Evolutionary conservation across 768 basidiomycete genomes (phyloP).

Genomic region (Stropharia rugosoannulata): DNA sequence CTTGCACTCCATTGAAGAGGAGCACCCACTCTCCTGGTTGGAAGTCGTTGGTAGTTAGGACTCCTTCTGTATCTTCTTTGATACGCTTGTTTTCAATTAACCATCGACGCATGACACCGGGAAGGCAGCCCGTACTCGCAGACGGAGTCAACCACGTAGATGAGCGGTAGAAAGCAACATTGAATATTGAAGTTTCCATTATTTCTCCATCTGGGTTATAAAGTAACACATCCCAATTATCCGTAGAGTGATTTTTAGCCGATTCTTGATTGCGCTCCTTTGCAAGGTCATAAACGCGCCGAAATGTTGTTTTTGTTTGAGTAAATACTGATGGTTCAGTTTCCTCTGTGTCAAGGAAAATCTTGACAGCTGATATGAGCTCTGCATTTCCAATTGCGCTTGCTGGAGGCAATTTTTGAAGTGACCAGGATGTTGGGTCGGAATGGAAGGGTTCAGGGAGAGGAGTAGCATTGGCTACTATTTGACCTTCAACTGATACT

Average conservation of each 20-base stretch:
- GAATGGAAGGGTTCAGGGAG: constrained; percentile 25
- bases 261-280: constrained; percentile 52
- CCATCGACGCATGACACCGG: constrained; percentile 70
- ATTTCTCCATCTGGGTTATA: constrained; percentile 49
- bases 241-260: constrained; percentile 22
- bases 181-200: constrained; percentile 71
- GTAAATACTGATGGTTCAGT: constrained; percentile 60
- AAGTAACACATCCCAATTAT: constrained; percentile 59
- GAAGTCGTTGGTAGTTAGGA: constrained; percentile 42
- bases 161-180: constrained; percentile 64
- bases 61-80: constrained; percentile 43
- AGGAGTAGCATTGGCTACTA: constrained; percentile 33
- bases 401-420: constrained; percentile 27
- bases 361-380: constrained; percentile 24
- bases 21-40: constrained; percentile 62
- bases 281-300: constrained; percentile 59
- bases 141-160: constrained; percentile 67
- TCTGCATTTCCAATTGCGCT: constrained; percentile 16
- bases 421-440: constrained; percentile 40
- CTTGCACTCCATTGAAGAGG: constrained; percentile 71
- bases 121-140: constrained; percentile 61
- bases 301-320: constrained; percentile 68
- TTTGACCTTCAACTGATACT: constrained; percentile 35
- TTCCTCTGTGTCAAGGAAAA: constrained; percentile 55
- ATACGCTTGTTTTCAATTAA: constrained; percentile 60